Evolutionary conservation across 2,329 filamentous ascomycete species (phyloP).

Genomic region (Cytospora piceae): DNA sequence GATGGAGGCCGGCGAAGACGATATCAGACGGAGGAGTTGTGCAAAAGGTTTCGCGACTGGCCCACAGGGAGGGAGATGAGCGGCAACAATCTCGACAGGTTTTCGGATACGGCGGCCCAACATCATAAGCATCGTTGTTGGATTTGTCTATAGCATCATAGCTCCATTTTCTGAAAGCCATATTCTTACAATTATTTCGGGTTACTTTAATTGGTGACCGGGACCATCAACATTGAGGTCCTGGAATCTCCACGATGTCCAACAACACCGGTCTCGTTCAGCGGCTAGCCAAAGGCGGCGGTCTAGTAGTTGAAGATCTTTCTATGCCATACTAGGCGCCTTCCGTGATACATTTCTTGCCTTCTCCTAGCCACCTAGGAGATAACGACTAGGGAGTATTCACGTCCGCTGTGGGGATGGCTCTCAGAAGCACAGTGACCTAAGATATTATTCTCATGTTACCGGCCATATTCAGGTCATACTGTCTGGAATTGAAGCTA

Average conservation of each 20-base stretch:
- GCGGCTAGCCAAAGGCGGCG: neutral
- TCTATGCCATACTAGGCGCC: neutral
- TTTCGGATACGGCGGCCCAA: constrained; percentile 29
- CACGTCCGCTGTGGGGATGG: neutral
- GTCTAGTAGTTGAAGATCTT: neutral
- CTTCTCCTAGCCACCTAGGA: neutral
- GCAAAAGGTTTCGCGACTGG: constrained; percentile 21
- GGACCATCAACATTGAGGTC: neutral
- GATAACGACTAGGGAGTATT: neutral
- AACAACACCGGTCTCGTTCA: neutral
- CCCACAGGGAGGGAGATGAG: constrained; percentile 27
- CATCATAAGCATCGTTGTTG: constrained; percentile 27
- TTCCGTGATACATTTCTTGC: neutral
- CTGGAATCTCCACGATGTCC: neutral
- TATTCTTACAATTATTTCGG: constrained; percentile 18
- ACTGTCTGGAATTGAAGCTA: neutral
- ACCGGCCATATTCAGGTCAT: neutral
- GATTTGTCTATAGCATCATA: constrained; percentile 34
- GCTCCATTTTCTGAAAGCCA: constrained; percentile 30
- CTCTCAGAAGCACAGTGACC: neutral
- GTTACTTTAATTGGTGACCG: neutral
- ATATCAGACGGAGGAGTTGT: constrained; percentile 20
- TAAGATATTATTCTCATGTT: neutral
- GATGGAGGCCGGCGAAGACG: constrained; percentile 17
- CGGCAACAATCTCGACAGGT: constrained; percentile 30